A percentile compares a stretch with the other conserved stretches of the same genome.
phyloP scores from a whole-genome alignment of 306 rosid genomes.

The Ammopiptanthus mongolicus region DNA sequence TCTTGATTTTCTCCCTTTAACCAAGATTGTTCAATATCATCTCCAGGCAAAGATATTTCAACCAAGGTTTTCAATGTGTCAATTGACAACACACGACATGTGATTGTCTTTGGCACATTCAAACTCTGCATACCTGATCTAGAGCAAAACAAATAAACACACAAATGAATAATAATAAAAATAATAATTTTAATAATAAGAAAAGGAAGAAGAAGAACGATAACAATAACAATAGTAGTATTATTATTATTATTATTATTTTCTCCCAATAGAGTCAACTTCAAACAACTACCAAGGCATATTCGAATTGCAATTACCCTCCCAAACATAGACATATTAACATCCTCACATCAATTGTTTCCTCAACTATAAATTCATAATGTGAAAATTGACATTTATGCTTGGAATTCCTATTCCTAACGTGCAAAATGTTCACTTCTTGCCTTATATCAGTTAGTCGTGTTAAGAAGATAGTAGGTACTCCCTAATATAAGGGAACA shows the following conservation, averaged over 20 bases:
- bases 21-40: constrained; percentile 25
- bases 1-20: constrained; percentile 26
- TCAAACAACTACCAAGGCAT: constrained; percentile 14
- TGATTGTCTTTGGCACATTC: constrained; percentile 73
- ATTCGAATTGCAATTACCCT: neutral
- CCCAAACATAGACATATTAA: neutral
- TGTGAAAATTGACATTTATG: neutral
- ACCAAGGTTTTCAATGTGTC: constrained; percentile 66
- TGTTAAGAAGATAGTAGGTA: constrained; percentile 13
- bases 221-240: neutral
- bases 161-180: constrained; percentile 6
- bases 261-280: constrained; percentile 3
- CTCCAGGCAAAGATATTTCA: constrained; percentile 36
- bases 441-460: neutral
- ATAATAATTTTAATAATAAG: too few relatives aligned
- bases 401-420: constrained; percentile 13
- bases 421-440: constrained; percentile 7
- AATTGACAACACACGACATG: constrained; percentile 64
- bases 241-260: too few relatives aligned
- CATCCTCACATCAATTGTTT: neutral
- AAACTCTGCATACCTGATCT: constrained; percentile 61
- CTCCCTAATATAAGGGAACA: constrained; percentile 7
- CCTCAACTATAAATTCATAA: constrained; percentile 4
- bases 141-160: constrained; percentile 30
- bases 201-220: neutral